phyloP scores from a whole-genome alignment of 176 grass and related monocot genomes.

The Poa pratensis region DNA sequence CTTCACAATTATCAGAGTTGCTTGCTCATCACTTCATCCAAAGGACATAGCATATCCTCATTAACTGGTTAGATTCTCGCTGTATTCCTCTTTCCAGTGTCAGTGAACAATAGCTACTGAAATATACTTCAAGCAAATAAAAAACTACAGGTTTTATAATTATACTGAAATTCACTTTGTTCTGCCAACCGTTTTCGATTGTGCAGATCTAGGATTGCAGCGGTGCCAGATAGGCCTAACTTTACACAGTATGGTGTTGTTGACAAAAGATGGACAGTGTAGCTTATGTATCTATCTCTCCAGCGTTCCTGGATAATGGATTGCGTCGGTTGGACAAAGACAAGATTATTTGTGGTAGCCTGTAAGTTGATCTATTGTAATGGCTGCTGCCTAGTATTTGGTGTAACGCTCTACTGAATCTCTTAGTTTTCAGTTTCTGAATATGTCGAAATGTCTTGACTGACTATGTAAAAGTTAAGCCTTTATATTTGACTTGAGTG shows the following conservation, averaged over 20 bases:
- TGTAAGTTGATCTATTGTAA: constrained; percentile 46
- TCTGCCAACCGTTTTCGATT: too few species aligned
- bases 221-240: constrained; percentile 69
- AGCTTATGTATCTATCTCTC: constrained; percentile 52
- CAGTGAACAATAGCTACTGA: not conserved
- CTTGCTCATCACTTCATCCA: constrained; percentile 76
- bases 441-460: constrained; percentile 22
- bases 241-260: constrained; percentile 57
- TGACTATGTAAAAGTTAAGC: too few species aligned
- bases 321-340: constrained; percentile 31
- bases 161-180: too few species aligned
- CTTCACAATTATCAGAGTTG: constrained; percentile 68
- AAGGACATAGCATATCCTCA: constrained; percentile 65
- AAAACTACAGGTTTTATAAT: too few species aligned
- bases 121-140: too few species aligned
- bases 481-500: too few species aligned
- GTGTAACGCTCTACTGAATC: constrained; percentile 48
- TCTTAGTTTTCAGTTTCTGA: constrained; percentile 42
- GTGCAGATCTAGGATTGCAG: constrained; percentile 59
- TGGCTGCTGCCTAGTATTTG: constrained; percentile 43
- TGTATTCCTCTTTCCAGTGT: not conserved
- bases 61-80: constrained; percentile 66
- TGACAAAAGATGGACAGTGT: constrained; percentile 67
- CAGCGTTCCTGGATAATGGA: constrained; percentile 43
- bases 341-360: constrained; percentile 66